These are phyloP conservation scores for Phaseolus lunatus DNA, from an alignment of 306 rosid species.

Conservation along the genomic window DNA sequence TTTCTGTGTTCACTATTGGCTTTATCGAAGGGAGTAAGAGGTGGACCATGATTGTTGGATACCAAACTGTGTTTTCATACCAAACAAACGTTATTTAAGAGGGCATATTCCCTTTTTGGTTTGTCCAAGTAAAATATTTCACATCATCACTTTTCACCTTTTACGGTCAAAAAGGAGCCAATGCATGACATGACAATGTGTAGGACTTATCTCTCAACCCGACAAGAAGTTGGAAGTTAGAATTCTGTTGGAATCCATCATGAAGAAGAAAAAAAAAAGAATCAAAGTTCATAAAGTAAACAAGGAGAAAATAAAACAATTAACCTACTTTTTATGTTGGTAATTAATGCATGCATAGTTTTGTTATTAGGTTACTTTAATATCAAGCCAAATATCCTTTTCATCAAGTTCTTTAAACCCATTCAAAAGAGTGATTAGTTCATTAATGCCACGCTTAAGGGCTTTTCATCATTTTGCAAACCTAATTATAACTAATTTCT, in stretches of 20 bases:
- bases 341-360: slow-evolving; percentile 53
- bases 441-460: slow-evolving; percentile 50
- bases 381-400: slow-evolving; percentile 44
- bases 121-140: slow-evolving; percentile 5
- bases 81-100: slow-evolving; percentile 19
- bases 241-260: slow-evolving; percentile 59
- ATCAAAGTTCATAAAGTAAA: slow-evolving; percentile 44
- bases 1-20: background rate
- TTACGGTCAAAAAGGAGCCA: slow-evolving; percentile 50
- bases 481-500: slow-evolving; percentile 39
- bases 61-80: background rate
- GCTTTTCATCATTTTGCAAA: slow-evolving; percentile 45
- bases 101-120: slow-evolving; percentile 20
- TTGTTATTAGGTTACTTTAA: slow-evolving; percentile 50
- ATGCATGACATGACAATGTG: slow-evolving; percentile 34
- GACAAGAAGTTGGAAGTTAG: slow-evolving; percentile 64
- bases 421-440: slow-evolving; percentile 31
- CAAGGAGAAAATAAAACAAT: background rate
- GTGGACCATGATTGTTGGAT: background rate
- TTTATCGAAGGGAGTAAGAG: slow-evolving; percentile 13
- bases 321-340: slow-evolving; percentile 34
- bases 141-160: background rate
- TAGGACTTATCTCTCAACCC: slow-evolving; percentile 46
- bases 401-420: slow-evolving; percentile 30
- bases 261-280: slow-evolving; percentile 46